Evolutionary conservation across 257 asterid species (phyloP).

Genomic region (Solanum pimpinellifolium): DNA sequence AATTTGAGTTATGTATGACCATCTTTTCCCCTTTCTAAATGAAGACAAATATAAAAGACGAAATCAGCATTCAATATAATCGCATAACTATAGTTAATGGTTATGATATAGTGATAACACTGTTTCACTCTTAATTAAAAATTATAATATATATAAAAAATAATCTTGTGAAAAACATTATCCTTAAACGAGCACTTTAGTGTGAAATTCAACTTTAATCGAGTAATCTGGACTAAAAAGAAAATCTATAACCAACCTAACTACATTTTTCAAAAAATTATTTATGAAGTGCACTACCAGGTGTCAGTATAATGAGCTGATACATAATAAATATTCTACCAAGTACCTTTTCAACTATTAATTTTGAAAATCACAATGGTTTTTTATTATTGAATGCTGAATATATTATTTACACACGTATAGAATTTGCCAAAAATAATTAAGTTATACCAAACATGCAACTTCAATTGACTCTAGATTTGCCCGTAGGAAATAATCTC

Average conservation of each 20-base stretch:
- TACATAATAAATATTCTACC: neutral
- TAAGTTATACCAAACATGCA: neutral
- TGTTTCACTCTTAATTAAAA: neutral
- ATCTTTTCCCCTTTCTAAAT: neutral
- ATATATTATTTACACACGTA: neutral
- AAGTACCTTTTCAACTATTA: neutral
- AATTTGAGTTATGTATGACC: neutral
- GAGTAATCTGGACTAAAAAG: no score
- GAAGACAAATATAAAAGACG: neutral
- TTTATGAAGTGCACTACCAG: neutral
- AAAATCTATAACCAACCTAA: neutral
- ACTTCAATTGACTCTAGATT: neutral
- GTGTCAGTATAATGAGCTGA: neutral
- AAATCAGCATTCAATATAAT: neutral
- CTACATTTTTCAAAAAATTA: neutral
- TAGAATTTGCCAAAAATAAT: neutral
- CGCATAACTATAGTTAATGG: neutral
- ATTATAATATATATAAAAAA: accelerated
- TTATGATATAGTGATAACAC: no score
- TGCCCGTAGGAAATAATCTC: neutral
- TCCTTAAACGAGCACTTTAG: no score
- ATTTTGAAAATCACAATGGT: neutral
- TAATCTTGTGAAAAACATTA: no score
- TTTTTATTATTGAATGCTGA: neutral
- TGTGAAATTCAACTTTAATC: neutral